Percentiles rank a stretch among this genome's conserved stretches.
Evolutionary conservation across 768 basidiomycete genomes (phyloP).

Genomic region (Mycena rebaudengoi): DNA sequence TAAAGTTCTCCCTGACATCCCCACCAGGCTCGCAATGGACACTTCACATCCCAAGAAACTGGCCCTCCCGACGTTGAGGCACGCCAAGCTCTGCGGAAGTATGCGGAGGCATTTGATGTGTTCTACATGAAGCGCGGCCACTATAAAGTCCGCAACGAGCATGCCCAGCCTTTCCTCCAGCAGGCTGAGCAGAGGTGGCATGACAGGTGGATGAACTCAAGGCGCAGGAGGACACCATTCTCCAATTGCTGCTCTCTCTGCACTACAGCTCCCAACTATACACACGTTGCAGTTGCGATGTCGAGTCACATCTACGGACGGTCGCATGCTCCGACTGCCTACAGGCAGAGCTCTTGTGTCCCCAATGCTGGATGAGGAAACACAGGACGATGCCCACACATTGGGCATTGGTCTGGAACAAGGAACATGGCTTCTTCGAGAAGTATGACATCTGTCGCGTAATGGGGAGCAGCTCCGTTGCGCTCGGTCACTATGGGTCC

Average conservation of each 20-base stretch:
- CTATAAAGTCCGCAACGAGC: too few species aligned
- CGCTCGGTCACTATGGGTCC: slow-evolving; percentile 6
- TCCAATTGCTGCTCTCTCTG: neutral
- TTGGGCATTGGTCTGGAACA: slow-evolving; percentile 19
- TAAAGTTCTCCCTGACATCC: too few species aligned
- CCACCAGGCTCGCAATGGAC: too few species aligned
- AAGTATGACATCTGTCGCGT: slow-evolving; percentile 5
- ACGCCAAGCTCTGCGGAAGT: too few species aligned
- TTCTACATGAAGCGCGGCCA: too few species aligned
- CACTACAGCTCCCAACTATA: neutral
- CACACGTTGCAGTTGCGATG: neutral
- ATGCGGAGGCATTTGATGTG: too few species aligned
- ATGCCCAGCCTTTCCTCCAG: too few species aligned
- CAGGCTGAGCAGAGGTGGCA: too few species aligned
- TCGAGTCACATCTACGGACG: neutral
- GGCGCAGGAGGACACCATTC: neutral
- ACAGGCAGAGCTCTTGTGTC: slow-evolving; percentile 14
- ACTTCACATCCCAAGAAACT: too few species aligned
- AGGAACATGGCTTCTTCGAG: slow-evolving; percentile 4
- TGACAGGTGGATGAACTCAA: slow-evolving; percentile 11
- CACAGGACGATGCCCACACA: slow-evolving; percentile 9
- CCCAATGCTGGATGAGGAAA: slow-evolving; percentile 10
- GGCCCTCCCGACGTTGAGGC: too few species aligned
- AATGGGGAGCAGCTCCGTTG: neutral
- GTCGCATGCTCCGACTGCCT: slow-evolving; percentile 9